Percentiles rank a stretch among this genome's conserved stretches.
phyloP scores from a whole-genome alignment of 2,329 filamentous ascomycete species.

The Dactylellina haptotyla region DNA sequence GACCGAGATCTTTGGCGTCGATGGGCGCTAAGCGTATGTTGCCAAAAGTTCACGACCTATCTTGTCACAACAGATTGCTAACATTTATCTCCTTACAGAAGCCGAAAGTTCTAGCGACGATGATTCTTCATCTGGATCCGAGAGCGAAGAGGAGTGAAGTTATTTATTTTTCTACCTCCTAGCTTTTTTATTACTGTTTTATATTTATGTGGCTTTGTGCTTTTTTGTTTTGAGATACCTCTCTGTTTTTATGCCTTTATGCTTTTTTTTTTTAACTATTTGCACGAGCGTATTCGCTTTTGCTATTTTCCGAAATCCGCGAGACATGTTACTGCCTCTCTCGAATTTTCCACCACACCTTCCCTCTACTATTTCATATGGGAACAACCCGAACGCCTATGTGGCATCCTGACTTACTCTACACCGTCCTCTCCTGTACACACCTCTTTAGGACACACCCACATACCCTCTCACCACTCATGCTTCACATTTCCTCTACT shows the following conservation, averaged over 20 bases:
- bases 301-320: slow-evolving; percentile 5
- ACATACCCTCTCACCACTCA: background rate
- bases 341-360: background rate
- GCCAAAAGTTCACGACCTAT: background rate
- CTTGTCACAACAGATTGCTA: slow-evolving; percentile 9
- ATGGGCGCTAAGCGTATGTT: slow-evolving; percentile 52
- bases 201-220: too few species aligned
- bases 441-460: background rate
- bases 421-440: background rate
- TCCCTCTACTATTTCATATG: too few species aligned
- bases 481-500: background rate
- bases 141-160: slow-evolving; percentile 58
- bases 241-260: slow-evolving; percentile 18
- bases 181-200: slow-evolving; percentile 11
- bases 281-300: too few species aligned
- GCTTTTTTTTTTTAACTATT: slow-evolving; percentile 4
- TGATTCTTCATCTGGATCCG: slow-evolving; percentile 58
- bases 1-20: slow-evolving; percentile 48
- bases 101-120: slow-evolving; percentile 55
- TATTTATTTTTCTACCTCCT: slow-evolving; percentile 3
- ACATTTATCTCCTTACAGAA: slow-evolving; percentile 16
- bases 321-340: background rate
- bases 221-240: slow-evolving; percentile 30
- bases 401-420: too few species aligned
- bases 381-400: too few species aligned